phyloP scores from a whole-genome alignment of 345 rosid species.

The Populus simonii region DNA sequence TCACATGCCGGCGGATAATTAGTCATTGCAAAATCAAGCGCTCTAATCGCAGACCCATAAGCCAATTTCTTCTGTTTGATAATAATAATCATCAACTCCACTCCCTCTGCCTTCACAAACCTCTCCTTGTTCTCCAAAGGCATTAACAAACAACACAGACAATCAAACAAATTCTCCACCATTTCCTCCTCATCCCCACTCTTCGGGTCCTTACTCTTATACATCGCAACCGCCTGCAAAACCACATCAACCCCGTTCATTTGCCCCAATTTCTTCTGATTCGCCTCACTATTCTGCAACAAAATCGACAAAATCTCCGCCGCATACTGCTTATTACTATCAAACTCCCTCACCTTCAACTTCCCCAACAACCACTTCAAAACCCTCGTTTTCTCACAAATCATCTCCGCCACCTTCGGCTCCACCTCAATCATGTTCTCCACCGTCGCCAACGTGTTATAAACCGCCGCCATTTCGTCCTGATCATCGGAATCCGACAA shows the following conservation, averaged over 20 bases:
- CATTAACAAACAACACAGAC: slow-evolving; percentile 88
- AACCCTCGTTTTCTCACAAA: slow-evolving; percentile 81
- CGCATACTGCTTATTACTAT: slow-evolving; percentile 85
- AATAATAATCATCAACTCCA: slow-evolving; percentile 93
- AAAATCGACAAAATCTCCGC: slow-evolving; percentile 90
- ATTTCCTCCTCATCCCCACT: slow-evolving; percentile 90
- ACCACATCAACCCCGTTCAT: slow-evolving; percentile 96
- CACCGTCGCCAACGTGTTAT: slow-evolving; percentile 66
- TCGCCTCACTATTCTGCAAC: slow-evolving; percentile 73
- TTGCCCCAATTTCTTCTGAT: slow-evolving; percentile 87
- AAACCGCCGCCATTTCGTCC: slow-evolving; percentile 77
- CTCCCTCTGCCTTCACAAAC: slow-evolving; percentile 94
- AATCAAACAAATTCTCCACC: slow-evolving; percentile 90
- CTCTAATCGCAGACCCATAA: slow-evolving; percentile 86
- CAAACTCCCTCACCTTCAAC: slow-evolving; percentile 82
- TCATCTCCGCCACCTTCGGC: slow-evolving; percentile 81
- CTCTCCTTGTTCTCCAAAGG: slow-evolving; percentile 98
- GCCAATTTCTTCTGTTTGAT: slow-evolving; percentile 99
- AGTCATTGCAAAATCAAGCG: slow-evolving; percentile 94
- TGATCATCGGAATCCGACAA: slow-evolving; percentile 78
- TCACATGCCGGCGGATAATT: slow-evolving; percentile 95
- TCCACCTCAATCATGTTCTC: slow-evolving; percentile 95
- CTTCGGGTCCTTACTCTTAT: slow-evolving; percentile 90
- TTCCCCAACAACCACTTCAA: slow-evolving; percentile 74
- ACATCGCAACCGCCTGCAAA: slow-evolving; percentile 88